A percentile compares a stretch with the other conserved stretches of the same genome.
These are phyloP conservation scores for Penicillium arizonense DNA, from an alignment of 495 filamentous ascomycete species.

Conservation along the genomic window DNA sequence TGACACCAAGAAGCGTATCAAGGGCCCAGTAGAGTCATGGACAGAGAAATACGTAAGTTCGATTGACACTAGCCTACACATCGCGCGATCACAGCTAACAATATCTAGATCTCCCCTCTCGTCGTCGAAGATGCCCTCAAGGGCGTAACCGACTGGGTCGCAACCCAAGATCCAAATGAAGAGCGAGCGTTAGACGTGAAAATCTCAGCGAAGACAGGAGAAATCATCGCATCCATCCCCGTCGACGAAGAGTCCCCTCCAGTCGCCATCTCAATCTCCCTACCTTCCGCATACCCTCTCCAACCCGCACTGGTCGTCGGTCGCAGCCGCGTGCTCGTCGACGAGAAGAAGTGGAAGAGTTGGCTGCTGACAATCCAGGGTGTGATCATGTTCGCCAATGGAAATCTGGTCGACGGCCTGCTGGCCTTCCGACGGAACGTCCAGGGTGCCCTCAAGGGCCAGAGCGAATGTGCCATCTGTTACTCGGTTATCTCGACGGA, in stretches of 20 bases:
- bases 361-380: conserved; percentile 87
- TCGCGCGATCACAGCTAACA: conserved; percentile 4
- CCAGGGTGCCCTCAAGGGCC: conserved; percentile 80
- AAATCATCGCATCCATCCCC: conserved; percentile 78
- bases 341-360: conserved; percentile 83
- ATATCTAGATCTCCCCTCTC: conserved; percentile 66
- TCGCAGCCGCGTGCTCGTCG: conserved; percentile 78
- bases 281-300: conserved; percentile 81
- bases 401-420: conserved; percentile 80
- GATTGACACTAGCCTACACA: too few species aligned
- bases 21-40: conserved; percentile 72
- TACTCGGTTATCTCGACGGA: conserved; percentile 88
- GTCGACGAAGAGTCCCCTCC: conserved; percentile 83
- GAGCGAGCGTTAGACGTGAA: conserved; percentile 72
- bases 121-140: conserved; percentile 70
- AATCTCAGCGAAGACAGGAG: conserved; percentile 63
- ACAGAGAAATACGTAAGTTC: conserved; percentile 66
- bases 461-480: conserved; percentile 95
- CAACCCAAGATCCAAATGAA: conserved; percentile 52
- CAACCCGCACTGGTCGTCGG: conserved; percentile 72
- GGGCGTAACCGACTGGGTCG: conserved; percentile 69
- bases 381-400: conserved; percentile 87
- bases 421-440: conserved; percentile 81
- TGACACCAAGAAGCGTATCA: conserved; percentile 69
- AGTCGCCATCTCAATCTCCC: conserved; percentile 71